These are phyloP conservation scores for Barnettozyma botsteinii DNA, from an alignment of 805 yeast genomes.

Conservation along the genomic window DNA sequence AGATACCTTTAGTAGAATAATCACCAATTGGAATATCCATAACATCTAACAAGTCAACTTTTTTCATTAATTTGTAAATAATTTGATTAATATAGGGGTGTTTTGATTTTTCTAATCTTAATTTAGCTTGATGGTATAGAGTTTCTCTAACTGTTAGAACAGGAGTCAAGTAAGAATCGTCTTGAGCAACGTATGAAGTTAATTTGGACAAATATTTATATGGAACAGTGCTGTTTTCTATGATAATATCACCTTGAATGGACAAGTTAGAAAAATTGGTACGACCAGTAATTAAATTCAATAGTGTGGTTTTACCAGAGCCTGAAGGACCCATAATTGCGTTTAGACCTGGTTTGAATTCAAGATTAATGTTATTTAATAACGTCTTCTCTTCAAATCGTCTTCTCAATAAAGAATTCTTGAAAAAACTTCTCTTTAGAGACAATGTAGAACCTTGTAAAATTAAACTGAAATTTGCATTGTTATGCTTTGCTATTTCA, in stretches of 20 bases:
- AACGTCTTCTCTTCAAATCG: conserved; percentile 11
- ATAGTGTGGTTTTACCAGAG: conserved; percentile 65
- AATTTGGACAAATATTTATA: conserved; percentile 29
- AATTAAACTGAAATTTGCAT: conserved; percentile 3
- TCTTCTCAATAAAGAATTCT: conserved; percentile 4
- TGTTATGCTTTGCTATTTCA: neutral
- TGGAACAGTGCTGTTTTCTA: conserved; percentile 37
- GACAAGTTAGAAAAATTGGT: conserved; percentile 24
- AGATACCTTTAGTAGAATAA: conserved; percentile 55
- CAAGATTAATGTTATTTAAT: conserved; percentile 42
- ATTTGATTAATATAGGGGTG: conserved; percentile 39
- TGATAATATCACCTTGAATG: conserved; percentile 36
- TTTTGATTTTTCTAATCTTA: conserved; percentile 48
- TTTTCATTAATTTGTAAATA: conserved; percentile 53
- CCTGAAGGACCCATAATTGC: conserved; percentile 83
- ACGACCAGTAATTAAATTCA: conserved; percentile 60
- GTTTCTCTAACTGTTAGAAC: conserved; percentile 77
- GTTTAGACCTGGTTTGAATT: conserved; percentile 68
- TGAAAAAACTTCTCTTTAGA: conserved; percentile 10
- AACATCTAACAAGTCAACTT: conserved; percentile 53
- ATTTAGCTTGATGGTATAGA: conserved; percentile 59
- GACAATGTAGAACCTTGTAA: conserved; percentile 10
- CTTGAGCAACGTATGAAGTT: conserved; percentile 76
- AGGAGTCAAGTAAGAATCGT: conserved; percentile 66
- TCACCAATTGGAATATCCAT: conserved; percentile 40